Base-by-base conservation (phyloP, 2,329 filamentous ascomycete species). In the Nemania sp. region DNA sequence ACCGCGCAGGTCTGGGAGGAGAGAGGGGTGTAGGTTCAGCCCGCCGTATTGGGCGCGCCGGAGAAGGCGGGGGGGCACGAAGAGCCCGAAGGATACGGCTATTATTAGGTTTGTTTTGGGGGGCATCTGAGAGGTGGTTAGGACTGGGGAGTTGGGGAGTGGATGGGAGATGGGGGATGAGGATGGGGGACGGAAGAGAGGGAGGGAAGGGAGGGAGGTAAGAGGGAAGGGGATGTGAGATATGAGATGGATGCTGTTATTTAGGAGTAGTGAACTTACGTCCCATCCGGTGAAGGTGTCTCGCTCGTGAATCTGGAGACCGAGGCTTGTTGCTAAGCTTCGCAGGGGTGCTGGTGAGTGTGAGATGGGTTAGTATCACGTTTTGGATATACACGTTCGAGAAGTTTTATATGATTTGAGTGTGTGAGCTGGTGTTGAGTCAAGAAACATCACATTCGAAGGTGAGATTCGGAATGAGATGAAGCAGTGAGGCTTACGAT, bases 81-180 rank as follows among this genome's bases (percentile, higher is more conserved):
- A 88, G 6, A 96, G 80, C 3, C 94, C 94, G 72, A 97, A 99
- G 0, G 94, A 97, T 4, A 97, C 94, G 42, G 92, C 92, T 40
- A 97, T 78, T 62, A 99, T 81, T 54, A 99, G 77, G 69, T 97
- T 91, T 61, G 85, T 84, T 3, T 75, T 66, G 37, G 68, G 66
- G 0, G 86, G 86, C 28, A 86, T 79, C 79, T 87, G 33, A 9
- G 17, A 4, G 15, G 6, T n/a, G 11, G 2, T n/a, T n/a, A 28
- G 23, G 23, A 20, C 6, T 28, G 24, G 1, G 23, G 26, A n/a
- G 23, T 28, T 11, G n/a, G 12, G 17, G 8, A 14, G 34, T 34
- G 30, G 30, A 26, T 22, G 15, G 12, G 37, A 40, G 47, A 41
- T 17, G 11, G 9, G 5, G 40, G 23, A 12, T 20, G 20, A 9